A percentile compares a stretch with the other conserved stretches of the same genome.
phyloP scores from a whole-genome alignment of 306 rosid genomes.

The Argentina anserina region DNA sequence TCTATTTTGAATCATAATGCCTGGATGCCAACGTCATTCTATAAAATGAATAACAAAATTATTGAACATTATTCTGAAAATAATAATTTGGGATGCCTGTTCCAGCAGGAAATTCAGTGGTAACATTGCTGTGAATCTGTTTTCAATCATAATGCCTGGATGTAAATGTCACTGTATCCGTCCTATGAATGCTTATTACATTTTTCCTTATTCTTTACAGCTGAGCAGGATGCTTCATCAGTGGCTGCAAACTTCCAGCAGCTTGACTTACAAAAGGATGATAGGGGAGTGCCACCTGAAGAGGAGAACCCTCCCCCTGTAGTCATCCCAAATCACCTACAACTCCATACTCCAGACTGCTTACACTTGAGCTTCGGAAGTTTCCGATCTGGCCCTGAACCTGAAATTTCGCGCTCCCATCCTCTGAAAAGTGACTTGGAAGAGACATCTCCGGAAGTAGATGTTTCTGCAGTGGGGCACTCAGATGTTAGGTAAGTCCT shows the following conservation, averaged over 20 bases:
- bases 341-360: slow-evolving; percentile 89
- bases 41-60: not conserved
- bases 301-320: slow-evolving; percentile 68
- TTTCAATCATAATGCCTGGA: not conserved
- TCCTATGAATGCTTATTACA: not conserved
- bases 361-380: slow-evolving; percentile 95
- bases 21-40: not conserved
- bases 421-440: slow-evolving; percentile 56
- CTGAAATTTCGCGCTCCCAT: slow-evolving; percentile 43
- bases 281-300: slow-evolving; percentile 53
- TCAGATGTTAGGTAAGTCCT: slow-evolving; percentile 58
- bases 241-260: slow-evolving; percentile 73
- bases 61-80: not conserved
- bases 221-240: slow-evolving; percentile 62
- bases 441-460: slow-evolving; percentile 64
- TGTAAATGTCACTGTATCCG: not conserved
- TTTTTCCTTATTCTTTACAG: slow-evolving; percentile 31
- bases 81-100: not conserved
- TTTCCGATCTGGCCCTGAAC: slow-evolving; percentile 65
- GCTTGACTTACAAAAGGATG: slow-evolving; percentile 59
- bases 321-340: slow-evolving; percentile 91
- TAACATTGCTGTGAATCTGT: not conserved
- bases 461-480: slow-evolving; percentile 63
- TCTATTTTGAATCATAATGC: not conserved
- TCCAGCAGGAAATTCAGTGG: not conserved